phyloP scores from a whole-genome alignment of 176 grass and related monocot species.

The Oryza brachyantha region DNA sequence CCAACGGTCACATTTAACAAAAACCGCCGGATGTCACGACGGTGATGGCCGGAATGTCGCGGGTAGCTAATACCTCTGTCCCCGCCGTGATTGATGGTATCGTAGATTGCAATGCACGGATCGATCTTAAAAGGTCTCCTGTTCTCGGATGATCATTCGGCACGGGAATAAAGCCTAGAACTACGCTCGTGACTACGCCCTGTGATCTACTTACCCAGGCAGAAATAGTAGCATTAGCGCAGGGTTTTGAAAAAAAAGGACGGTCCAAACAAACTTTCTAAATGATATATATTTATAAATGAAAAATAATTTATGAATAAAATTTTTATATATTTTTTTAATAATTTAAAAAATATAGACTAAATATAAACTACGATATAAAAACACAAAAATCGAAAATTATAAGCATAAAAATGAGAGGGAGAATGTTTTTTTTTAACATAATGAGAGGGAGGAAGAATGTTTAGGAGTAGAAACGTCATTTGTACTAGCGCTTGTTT shows the following conservation, averaged over 20 bases:
- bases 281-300: no score
- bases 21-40: slow-evolving; percentile 1
- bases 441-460: no score
- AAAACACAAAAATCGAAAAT: no score
- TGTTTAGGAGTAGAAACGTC: no score
- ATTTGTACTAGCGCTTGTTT: not conserved
- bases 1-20: slow-evolving; percentile 50
- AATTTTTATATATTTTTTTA: no score
- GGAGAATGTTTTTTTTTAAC: no score
- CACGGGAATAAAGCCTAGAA: not conserved
- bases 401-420: no score
- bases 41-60: not conserved
- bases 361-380: no score
- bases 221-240: not conserved
- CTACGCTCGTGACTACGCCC: not conserved
- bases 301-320: no score
- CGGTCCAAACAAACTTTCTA: not conserved
- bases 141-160: not conserved
- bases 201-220: no score
- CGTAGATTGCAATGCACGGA: slow-evolving; percentile 24
- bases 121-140: not conserved
- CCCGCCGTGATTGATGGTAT: slow-evolving; percentile 18
- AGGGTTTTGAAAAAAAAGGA: not conserved
- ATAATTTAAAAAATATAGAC: no score
- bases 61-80: not conserved